Evolutionary conservation across 78 protist genomes (phyloP), one percentile per base, ranked within the genome.

Genomic region (Fonticula alba): DNA sequence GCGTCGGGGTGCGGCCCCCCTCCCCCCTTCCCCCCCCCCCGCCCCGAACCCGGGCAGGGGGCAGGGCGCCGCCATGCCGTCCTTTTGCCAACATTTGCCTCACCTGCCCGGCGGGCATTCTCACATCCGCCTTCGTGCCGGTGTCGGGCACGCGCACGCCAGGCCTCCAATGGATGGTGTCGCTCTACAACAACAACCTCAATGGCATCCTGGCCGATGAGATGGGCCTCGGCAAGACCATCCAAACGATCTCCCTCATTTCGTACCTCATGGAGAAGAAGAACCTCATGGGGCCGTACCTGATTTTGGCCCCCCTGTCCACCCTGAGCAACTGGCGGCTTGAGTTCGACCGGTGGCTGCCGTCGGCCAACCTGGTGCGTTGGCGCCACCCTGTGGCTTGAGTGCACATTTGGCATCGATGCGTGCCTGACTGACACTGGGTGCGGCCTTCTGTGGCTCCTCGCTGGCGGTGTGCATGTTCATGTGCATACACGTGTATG

Each of bases 181-280:
- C 82, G 10, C 75, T 91, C 41, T 92, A 72, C 69, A 80, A 83
- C 66, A 75, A 85, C 63, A 62, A 72, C 40, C 56, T 89, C 57
- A 89, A 87, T 62, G 98, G 97, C 49, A 93, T 95, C 29, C 79
- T 95, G 0, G 97, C 96, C 0, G 99, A 95, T 70, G 98, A 95
- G 73, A 92, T 92, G 99, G 99, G 99, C 14, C 72, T 95, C 46
- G 99, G 99, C 49, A 94, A 94, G 72, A 93, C 98, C 2, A 66
- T 94, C 50, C 94, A 85, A 66, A 77, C 87, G 27, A 83, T 83
- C 58, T 70, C 91, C 5, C 55, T 85, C 37, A 20, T 92, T 6
- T 58, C 85, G 27, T 59, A 74, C 60, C 76, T 91, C 40, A 62
- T 63, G 15, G 82, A 88, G 46, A 13, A 2, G 6, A 67, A 70